Conservation (phyloP, 2,329 filamentous ascomycete species). For the Talaromyces piceae region DNA sequence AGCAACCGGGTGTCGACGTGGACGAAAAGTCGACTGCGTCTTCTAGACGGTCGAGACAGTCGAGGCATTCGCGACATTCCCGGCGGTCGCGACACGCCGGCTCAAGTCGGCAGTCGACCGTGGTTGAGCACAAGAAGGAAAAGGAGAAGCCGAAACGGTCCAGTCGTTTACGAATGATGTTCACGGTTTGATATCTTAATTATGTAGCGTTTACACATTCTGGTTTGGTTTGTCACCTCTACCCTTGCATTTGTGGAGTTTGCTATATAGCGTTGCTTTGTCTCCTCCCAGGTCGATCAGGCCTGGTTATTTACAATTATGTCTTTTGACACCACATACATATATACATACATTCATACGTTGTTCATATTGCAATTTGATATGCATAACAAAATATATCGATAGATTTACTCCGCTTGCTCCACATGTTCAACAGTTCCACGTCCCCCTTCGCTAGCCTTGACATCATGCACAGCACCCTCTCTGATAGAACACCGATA, state of each 20-base stretch:
- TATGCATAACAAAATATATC: not conserved
- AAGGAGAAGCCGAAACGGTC: conserved; percentile 8
- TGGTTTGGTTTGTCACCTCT: not conserved
- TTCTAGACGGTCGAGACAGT: conserved; percentile 24
- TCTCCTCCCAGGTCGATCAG: not conserved
- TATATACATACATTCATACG: no score
- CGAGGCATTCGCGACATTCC: conserved; percentile 17
- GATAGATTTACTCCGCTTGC: not conserved
- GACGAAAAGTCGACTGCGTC: conserved; percentile 22
- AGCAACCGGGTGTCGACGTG: conserved; percentile 19
- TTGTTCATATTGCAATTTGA: not conserved
- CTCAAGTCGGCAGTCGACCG: conserved; percentile 1
- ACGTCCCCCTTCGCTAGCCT: not conserved
- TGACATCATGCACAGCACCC: conserved; percentile 6
- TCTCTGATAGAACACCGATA: conserved; percentile 15
- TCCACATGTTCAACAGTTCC: not conserved
- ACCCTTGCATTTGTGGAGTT: conserved; percentile 3
- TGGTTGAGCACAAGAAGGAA: conserved; percentile 7
- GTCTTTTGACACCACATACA: not conserved
- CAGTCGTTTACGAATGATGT: conserved; percentile 26
- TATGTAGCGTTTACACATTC: not conserved
- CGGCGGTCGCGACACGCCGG: conserved; percentile 10
- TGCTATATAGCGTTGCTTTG: not conserved
- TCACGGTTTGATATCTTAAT: conserved; percentile 19
- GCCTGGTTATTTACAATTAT: not conserved